Evolutionary conservation across 345 rosid genomes (phyloP).

Genomic region (Populus pruinosa): DNA sequence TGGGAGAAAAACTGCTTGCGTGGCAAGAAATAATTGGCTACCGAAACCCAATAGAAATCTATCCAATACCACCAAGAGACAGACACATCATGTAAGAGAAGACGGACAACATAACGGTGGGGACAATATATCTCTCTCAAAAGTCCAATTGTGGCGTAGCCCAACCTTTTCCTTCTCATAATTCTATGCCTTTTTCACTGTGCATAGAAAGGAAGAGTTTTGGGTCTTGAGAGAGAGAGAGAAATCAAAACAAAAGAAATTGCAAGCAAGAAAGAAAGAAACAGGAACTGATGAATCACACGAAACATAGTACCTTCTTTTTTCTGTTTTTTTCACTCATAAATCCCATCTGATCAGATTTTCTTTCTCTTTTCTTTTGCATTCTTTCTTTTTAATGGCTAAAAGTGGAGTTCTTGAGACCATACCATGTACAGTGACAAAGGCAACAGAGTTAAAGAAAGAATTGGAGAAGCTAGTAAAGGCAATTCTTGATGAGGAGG

Average conservation of each 20-base stretch:
- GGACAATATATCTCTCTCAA: not conserved
- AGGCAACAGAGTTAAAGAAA: constrained; percentile 37
- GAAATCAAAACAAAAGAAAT: not conserved
- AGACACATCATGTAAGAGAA: not conserved
- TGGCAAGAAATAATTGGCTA: not conserved
- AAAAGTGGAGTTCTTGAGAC: constrained; percentile 9
- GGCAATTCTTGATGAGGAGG: constrained; percentile 36
- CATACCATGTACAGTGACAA: not conserved
- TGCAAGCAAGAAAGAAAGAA: not conserved
- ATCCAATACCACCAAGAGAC: not conserved
- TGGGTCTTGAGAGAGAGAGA: not conserved
- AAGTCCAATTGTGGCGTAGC: not conserved
- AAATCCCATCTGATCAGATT: not conserved
- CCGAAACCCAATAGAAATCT: not conserved
- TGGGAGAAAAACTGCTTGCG: not conserved
- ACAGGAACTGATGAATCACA: not conserved
- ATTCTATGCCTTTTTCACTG: not conserved
- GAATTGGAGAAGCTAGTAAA: constrained; percentile 34
- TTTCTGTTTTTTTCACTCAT: not conserved
- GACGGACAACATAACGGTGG: not conserved
- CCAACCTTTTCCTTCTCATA: not conserved
- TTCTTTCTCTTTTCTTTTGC: not conserved
- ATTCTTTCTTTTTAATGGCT: constrained; percentile 22
- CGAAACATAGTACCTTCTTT: not conserved
- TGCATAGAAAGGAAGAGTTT: not conserved